phyloP scores from a whole-genome alignment of 2,329 filamentous ascomycete genomes.

The Penicillium sp. region DNA sequence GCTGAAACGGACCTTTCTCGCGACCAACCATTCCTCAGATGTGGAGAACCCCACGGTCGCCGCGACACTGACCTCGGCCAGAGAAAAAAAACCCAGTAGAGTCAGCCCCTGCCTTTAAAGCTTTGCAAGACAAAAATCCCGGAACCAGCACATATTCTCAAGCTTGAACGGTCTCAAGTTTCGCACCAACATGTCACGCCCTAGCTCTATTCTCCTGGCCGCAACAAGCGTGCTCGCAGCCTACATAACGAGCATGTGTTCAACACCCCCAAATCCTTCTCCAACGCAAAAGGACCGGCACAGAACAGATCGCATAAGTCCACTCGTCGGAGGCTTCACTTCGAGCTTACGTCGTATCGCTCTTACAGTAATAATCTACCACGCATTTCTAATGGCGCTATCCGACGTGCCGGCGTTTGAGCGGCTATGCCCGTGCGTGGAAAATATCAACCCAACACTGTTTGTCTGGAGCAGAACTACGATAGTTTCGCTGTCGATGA shows the following conservation, averaged over 20 bases:
- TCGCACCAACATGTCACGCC: slow-evolving; percentile 16
- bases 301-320: slow-evolving; percentile 22
- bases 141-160: too few species aligned
- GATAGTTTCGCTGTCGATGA: slow-evolving; percentile 17
- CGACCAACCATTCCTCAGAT: too few species aligned
- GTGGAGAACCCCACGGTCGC: too few species aligned
- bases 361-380: slow-evolving; percentile 20
- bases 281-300: slow-evolving; percentile 13
- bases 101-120: too few species aligned
- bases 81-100: too few species aligned
- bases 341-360: slow-evolving; percentile 13
- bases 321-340: slow-evolving; percentile 15
- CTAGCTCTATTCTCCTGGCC: slow-evolving; percentile 12
- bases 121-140: too few species aligned
- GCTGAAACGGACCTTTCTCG: too few species aligned
- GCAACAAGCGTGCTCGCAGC: slow-evolving; percentile 20
- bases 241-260: slow-evolving; percentile 22
- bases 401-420: slow-evolving; percentile 6
- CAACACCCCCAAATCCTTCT: slow-evolving; percentile 28
- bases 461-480: slow-evolving; percentile 32
- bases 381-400: slow-evolving; percentile 22
- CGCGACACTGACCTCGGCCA: too few species aligned
- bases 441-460: slow-evolving; percentile 18
- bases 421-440: slow-evolving; percentile 23
- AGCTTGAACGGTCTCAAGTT: too few species aligned